Evolutionary conservation across 768 basidiomycete genomes (phyloP).

Genomic region (Boletus patriciae): DNA sequence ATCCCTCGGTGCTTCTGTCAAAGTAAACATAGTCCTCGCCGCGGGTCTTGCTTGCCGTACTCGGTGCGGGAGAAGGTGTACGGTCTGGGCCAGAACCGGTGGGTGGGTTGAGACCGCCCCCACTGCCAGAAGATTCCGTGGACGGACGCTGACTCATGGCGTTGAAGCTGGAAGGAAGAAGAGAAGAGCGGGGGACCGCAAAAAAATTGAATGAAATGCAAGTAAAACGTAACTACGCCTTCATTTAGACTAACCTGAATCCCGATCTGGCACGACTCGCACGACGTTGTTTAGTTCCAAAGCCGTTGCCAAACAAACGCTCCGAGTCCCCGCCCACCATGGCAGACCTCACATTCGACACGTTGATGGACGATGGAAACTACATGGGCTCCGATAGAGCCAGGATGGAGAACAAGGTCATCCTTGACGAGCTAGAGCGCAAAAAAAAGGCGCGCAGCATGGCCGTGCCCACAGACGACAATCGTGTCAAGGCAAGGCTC

Average conservation of each 20-base stretch:
- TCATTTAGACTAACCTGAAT: background rate
- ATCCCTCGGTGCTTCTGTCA: slow-evolving; percentile 77
- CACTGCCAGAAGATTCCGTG: slow-evolving; percentile 25
- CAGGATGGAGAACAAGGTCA: slow-evolving; percentile 76
- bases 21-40: slow-evolving; percentile 87
- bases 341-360: slow-evolving; percentile 76
- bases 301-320: slow-evolving; percentile 38
- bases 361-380: slow-evolving; percentile 74
- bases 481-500: slow-evolving; percentile 83
- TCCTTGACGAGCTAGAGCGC: slow-evolving; percentile 94
- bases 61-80: slow-evolving; percentile 31
- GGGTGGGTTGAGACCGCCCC: slow-evolving; percentile 18
- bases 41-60: slow-evolving; percentile 31
- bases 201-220: slow-evolving; percentile 15
- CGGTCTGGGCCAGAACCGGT: slow-evolving; percentile 26
- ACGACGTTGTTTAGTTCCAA: slow-evolving; percentile 33
- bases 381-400: slow-evolving; percentile 74
- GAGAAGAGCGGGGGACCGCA: slow-evolving; percentile 4
- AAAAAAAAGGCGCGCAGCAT: slow-evolving; percentile 93
- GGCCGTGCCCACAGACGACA: slow-evolving; percentile 97
- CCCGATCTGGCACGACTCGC: slow-evolving; percentile 1
- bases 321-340: slow-evolving; percentile 46
- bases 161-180: slow-evolving; percentile 7
- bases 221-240: slow-evolving; percentile 28
- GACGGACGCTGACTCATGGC: slow-evolving; percentile 35